Evolutionary conservation across 139 green algal genomes (phyloP), one percentile per base, ranked within the genome.

Genomic region (Micractinium conductrix): DNA sequence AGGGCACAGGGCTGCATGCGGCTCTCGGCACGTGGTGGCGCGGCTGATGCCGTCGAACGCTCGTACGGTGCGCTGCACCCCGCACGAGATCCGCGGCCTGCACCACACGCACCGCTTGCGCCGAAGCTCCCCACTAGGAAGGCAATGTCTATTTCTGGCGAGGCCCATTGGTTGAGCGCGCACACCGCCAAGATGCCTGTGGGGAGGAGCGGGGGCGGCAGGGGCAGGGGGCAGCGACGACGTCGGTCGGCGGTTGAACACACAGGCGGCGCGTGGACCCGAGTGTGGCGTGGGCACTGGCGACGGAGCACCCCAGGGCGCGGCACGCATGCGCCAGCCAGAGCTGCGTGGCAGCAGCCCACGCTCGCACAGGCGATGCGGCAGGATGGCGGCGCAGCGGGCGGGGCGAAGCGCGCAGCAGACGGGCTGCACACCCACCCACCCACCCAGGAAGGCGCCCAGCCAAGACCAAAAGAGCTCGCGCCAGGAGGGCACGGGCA

Each of bases 91-190:
- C 53, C 53, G 26, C 53, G 2, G 5, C 53, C 10, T 16, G 12
- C 48, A 58, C 48, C 48, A 22, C 60, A 35, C 68, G 17, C 76
- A 73, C 43, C 60, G 6, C 43, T 70, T 14, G 85, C 85, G 38
- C 85, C 85, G 78, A 88, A 88, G 80, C 45, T 76, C 21, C 75
- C 85, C 45, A 88, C 85, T 10, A 86, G 26, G 24, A 88, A 60
- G 0, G 68, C 67, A 22, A 88, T 79, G 72, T 88, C 67, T 5
- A 88, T 81, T n/a, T 85, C 67, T 4, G 85, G 85, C 0, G 67
- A 72, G 24, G 71, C 48, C 67, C 67, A 88, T 69, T 88, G 85
- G 48, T 88, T 84, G 3, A 85, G 16, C 2, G 78, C 78, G 22
- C 60, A 83, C 45, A 88, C 74, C 0, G 65, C 76, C 43, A 88